Evolutionary conservation across 495 filamentous ascomycete species (phyloP).

Genomic region (Aspergillus homomorphus): DNA sequence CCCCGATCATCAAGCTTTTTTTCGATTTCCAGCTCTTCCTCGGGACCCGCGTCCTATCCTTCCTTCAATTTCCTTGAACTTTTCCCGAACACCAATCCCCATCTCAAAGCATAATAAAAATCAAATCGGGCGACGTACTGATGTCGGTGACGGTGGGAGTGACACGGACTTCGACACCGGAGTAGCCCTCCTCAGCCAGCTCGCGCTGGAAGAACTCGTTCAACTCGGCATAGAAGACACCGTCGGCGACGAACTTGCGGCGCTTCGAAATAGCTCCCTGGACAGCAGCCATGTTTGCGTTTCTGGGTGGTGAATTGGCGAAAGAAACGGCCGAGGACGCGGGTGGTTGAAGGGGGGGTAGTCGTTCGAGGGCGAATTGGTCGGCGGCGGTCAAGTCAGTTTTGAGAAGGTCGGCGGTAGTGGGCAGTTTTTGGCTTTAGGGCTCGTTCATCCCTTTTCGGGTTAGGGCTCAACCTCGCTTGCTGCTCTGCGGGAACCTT

Average conservation of each 20-base stretch:
- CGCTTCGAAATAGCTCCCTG: slow-evolving; percentile 87
- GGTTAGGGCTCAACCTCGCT: slow-evolving; percentile 47
- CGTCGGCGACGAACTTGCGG: slow-evolving; percentile 99
- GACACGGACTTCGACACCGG: slow-evolving; percentile 98
- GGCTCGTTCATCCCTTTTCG: slow-evolving; percentile 35
- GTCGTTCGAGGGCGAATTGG: slow-evolving; percentile 34
- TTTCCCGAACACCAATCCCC: slow-evolving; percentile 7
- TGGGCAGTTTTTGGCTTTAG: slow-evolving; percentile 46
- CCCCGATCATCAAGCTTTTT: background rate
- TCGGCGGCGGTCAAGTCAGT: slow-evolving; percentile 27
- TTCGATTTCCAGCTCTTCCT: background rate
- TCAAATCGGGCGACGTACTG: slow-evolving; percentile 55
- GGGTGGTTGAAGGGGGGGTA: slow-evolving; percentile 25
- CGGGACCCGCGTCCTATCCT: no score
- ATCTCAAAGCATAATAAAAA: slow-evolving; percentile 12
- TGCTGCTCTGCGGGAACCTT: slow-evolving; percentile 28
- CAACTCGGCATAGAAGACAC: slow-evolving; percentile 99
- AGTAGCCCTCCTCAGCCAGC: slow-evolving; percentile 99
- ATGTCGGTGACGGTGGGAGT: slow-evolving; percentile 99
- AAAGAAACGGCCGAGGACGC: slow-evolving; percentile 34
- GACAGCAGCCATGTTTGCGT: slow-evolving; percentile 62
- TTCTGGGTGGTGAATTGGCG: slow-evolving; percentile 38
- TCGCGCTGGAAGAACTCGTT: slow-evolving; percentile 99
- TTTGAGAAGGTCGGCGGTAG: slow-evolving; percentile 38
- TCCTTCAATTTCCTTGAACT: background rate